These are phyloP conservation scores for Trichosporon sp. DNA, from an alignment of 1,284 basidiomycete genomes.

Conservation along the genomic window DNA sequence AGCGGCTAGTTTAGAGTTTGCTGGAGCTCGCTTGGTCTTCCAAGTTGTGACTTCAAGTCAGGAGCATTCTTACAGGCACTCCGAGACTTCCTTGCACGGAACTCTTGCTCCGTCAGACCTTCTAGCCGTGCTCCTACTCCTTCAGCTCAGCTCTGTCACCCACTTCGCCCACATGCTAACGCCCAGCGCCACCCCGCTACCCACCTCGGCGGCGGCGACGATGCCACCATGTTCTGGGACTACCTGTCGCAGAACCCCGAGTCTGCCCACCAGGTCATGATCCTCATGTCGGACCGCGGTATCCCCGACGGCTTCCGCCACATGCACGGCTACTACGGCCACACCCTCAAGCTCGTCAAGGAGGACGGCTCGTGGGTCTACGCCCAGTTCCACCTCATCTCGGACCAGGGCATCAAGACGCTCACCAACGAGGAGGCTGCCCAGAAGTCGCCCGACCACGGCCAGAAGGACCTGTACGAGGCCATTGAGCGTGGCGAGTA, in stretches of 20 bases:
- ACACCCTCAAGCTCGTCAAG: conserved; percentile 84
- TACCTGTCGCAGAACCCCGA: conserved; percentile 89
- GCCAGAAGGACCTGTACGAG: conserved; percentile 64
- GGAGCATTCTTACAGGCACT: too few species aligned
- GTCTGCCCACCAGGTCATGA: conserved; percentile 80
- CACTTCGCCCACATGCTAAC: conserved; percentile 1
- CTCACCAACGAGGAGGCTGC: conserved; percentile 47
- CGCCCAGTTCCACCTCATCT: conserved; percentile 71
- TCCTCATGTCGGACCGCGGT: conserved; percentile 55
- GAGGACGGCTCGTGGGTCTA: conserved; percentile 77
- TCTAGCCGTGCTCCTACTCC: too few species aligned
- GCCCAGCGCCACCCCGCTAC: conserved; percentile 59
- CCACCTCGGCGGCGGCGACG: conserved; percentile 45
- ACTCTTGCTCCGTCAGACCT: too few species aligned
- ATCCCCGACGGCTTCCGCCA: conserved; percentile 67
- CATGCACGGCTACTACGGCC: conserved; percentile 86
- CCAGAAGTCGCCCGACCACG: conserved; percentile 67
- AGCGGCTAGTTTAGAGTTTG: too few species aligned
- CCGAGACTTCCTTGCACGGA: too few species aligned
- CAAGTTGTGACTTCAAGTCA: too few species aligned
- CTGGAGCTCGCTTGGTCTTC: too few species aligned
- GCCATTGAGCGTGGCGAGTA: conserved; percentile 70
- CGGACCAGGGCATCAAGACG: conserved; percentile 68
- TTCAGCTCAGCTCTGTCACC: too few species aligned
- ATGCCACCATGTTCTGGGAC: conserved; percentile 59